A percentile compares a stretch with the other conserved stretches of the same genome.
phyloP scores from a whole-genome alignment of 768 basidiomycete species.

The Dacryopinax primogenitus region DNA sequence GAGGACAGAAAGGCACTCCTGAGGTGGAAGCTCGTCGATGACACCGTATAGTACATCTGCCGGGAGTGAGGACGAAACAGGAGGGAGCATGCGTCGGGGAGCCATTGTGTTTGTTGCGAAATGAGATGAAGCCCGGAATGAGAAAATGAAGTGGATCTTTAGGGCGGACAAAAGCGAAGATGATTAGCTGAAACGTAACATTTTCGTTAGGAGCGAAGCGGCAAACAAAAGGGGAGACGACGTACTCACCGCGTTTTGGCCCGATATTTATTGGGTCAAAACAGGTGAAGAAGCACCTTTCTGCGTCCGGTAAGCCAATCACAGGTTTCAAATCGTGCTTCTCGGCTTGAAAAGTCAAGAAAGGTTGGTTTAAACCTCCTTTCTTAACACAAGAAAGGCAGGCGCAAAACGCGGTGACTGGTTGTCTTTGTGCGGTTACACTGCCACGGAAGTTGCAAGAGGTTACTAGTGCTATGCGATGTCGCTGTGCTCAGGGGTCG shows the following conservation, averaged over 20 bases:
- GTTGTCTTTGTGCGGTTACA: neutral
- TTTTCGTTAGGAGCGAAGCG: constrained; percentile 4
- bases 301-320: too few relatives aligned
- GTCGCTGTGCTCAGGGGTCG: neutral
- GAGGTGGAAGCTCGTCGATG: neutral
- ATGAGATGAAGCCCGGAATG: neutral
- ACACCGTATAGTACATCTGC: neutral
- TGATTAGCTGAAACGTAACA: constrained; percentile 5
- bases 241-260: too few relatives aligned
- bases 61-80: neutral
- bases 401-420: too few relatives aligned
- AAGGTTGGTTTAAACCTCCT: too few relatives aligned
- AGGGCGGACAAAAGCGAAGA: neutral
- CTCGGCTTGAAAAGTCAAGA: too few relatives aligned
- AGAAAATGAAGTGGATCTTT: neutral
- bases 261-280: too few relatives aligned
- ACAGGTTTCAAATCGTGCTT: too few relatives aligned
- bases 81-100: neutral
- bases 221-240: neutral
- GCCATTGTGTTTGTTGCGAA: neutral
- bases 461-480: neutral
- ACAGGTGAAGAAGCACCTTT: too few relatives aligned
- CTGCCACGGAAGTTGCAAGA: neutral
- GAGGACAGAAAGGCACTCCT: constrained; percentile 1
- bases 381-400: too few relatives aligned